phyloP scores from a whole-genome alignment of 306 rosid genomes.

The Cicer bijugum region DNA sequence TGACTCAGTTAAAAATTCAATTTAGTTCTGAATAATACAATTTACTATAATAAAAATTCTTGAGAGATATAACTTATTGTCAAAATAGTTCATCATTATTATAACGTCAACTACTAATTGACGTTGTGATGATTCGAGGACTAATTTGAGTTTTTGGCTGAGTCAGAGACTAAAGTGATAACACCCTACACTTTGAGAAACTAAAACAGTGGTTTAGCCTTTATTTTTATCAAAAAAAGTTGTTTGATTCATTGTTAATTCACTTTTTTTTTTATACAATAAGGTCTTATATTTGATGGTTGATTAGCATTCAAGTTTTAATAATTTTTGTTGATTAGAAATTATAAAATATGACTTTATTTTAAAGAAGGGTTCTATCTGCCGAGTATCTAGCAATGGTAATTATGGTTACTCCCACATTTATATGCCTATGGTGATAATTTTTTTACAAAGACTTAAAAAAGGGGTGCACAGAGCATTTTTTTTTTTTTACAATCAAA shows the following conservation, averaged over 20 bases:
- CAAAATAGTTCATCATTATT: too few relatives aligned
- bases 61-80: too few relatives aligned
- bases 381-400: neutral
- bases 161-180: too few relatives aligned
- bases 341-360: neutral
- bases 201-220: too few relatives aligned
- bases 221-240: neutral
- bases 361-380: neutral
- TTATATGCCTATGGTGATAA: neutral
- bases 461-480: neutral
- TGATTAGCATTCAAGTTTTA: neutral
- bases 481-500: neutral
- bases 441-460: neutral
- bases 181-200: too few relatives aligned
- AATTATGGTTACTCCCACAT: neutral
- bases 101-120: too few relatives aligned
- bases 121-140: too few relatives aligned
- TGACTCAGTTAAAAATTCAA: too few relatives aligned
- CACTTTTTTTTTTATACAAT: neutral
- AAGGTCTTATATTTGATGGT: neutral
- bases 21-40: too few relatives aligned
- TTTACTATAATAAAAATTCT: too few relatives aligned
- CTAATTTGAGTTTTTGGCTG: too few relatives aligned
- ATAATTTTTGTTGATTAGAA: neutral
- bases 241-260: neutral